phyloP scores from a whole-genome alignment of 257 asterid genomes.

The Fraxinus quadrangulata region DNA sequence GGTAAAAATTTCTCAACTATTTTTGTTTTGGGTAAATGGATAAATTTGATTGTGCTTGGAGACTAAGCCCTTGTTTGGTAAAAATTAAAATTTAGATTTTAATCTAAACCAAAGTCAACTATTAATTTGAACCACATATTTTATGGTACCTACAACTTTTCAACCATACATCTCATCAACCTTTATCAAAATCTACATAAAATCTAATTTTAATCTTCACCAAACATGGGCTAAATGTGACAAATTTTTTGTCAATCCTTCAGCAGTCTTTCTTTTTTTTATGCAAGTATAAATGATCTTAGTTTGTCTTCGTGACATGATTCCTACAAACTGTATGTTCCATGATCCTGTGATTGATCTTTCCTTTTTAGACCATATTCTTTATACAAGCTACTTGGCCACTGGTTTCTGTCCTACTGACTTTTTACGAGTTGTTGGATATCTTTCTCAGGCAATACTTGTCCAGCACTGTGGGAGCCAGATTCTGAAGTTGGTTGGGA shows the following conservation, averaged over 20 bases:
- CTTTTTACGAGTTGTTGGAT: background rate
- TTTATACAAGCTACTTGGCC: background rate
- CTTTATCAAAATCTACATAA: no score
- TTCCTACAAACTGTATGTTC: background rate
- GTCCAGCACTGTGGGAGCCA: conserved; percentile 1
- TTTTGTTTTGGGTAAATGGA: background rate
- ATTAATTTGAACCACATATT: no score
- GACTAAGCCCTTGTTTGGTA: background rate
- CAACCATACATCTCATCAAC: no score
- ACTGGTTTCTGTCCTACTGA: background rate
- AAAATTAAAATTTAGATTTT: no score
- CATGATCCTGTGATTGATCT: background rate
- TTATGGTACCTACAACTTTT: no score
- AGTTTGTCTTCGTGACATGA: background rate
- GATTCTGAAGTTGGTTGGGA: background rate
- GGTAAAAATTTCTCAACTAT: background rate
- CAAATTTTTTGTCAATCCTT: background rate
- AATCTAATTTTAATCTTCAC: no score
- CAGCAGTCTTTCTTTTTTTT: background rate
- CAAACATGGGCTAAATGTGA: background rate
- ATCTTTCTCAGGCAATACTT: background rate
- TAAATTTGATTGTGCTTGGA: background rate
- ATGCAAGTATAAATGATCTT: background rate
- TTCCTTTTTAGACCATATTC: background rate
- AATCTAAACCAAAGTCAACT: no score